phyloP scores from a whole-genome alignment of 148 eudicot species.

The Silene uniflora region DNA sequence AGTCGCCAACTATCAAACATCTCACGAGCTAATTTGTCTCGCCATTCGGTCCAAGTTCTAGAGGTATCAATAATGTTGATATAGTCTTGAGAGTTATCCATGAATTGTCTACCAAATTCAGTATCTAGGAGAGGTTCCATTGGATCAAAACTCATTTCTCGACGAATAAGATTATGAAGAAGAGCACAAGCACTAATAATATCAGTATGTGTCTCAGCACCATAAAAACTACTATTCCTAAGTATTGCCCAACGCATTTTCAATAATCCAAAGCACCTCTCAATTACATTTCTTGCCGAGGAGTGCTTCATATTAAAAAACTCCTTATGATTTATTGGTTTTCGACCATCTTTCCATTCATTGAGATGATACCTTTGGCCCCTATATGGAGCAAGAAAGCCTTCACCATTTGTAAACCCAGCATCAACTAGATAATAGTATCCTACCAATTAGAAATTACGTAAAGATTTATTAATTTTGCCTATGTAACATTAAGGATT shows the following conservation, averaged over 20 bases:
- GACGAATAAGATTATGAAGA: background rate
- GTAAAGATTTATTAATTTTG: no score
- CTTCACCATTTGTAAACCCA: no score
- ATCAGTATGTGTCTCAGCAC: background rate
- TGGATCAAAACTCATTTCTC: constrained; percentile 17
- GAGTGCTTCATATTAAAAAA: constrained; percentile 13
- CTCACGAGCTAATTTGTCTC: no score
- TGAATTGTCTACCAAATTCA: background rate
- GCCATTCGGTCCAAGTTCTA: no score
- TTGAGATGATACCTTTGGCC: no score
- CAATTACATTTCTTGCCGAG: background rate
- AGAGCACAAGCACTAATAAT: constrained; percentile 13
- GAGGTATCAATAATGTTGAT: background rate
- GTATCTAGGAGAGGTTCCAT: constrained; percentile 10
- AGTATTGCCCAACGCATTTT: no score
- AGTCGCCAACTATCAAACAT: no score
- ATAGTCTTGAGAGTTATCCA: background rate
- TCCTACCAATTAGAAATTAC: background rate
- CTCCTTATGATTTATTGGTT: constrained; percentile 3
- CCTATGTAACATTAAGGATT: no score
- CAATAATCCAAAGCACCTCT: no score
- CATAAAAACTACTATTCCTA: no score
- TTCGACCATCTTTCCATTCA: constrained; percentile 10
- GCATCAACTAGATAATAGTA: no score
- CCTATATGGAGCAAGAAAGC: no score